Conservation (phyloP, 192 early-diverging fungal species). For the Rhizophagus clarus region DNA sequence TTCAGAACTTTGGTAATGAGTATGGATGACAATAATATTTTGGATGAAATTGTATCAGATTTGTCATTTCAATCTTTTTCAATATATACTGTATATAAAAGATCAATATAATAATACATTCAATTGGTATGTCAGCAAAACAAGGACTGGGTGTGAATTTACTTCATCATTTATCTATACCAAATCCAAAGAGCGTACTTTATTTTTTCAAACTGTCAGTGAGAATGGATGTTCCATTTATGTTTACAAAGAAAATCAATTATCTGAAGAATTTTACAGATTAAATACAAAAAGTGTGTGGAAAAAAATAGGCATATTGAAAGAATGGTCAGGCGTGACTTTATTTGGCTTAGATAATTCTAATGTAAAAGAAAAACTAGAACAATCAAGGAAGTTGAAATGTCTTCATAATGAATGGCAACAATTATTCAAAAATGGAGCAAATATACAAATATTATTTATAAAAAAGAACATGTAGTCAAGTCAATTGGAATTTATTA, state of each 20-base stretch:
- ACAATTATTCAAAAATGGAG: not conserved
- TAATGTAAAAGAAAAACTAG: not conserved
- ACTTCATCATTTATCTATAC: not conserved
- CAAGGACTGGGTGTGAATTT: not conserved
- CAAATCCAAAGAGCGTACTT: not conserved
- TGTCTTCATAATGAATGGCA: not conserved
- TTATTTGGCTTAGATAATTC: not conserved
- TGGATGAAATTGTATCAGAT: not conserved
- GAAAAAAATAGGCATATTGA: constrained; percentile 10
- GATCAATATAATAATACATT: not conserved
- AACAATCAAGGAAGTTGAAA: not conserved
- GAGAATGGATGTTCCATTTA: not conserved
- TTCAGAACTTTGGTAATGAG: not conserved
- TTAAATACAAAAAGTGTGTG: not conserved
- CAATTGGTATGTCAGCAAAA: not conserved
- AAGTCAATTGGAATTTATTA: not conserved
- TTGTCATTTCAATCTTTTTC: not conserved
- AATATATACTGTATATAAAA: not conserved
- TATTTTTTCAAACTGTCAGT: constrained; percentile 1
- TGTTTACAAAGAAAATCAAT: not conserved
- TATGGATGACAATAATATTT: not conserved
- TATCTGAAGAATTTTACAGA: not conserved
- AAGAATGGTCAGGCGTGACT: not conserved
- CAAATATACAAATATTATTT: not conserved
- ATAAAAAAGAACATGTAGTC: not conserved